Evolutionary conservation across 2,329 filamentous ascomycete species (phyloP), one percentile per base, ranked within the genome.

Genomic region (Rhynchosporium secalis): DNA sequence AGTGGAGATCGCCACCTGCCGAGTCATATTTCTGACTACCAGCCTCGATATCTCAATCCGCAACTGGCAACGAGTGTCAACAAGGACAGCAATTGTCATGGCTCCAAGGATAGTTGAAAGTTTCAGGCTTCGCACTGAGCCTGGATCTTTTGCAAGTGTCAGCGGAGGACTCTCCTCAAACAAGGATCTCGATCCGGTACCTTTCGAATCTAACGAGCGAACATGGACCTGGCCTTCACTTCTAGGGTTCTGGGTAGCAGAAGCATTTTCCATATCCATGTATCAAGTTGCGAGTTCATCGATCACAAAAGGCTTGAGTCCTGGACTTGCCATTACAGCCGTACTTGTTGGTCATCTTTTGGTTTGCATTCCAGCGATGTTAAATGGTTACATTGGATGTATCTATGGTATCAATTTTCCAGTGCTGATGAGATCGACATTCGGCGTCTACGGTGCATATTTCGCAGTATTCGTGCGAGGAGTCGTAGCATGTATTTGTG

Each of bases 271-370:
- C 55, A 69, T 69, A n/a, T 66, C 65, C 3, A 69, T 69, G 63
- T 66, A 71, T 47, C 67, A 72, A 62, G 69, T 71, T 9, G 69
- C 70, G 4, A 68, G 65, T 2, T 67, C 65, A 20, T 66, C 65
- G 3, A 66, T 72, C 40, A 67, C 68, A 1, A 66, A 71, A 41
- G 70, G 70, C 15, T 58, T 72, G 43, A 70, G 66, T 54, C 67
- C 68, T 12, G 68, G 67, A 3, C 29, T 68, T 10, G 65, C 68
- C 12, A 66, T 71, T 26, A 48, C 58, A 20, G 68, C 69, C 36
- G 84, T 83, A 52, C 76, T 84, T 51, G 81, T 87, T 15, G 86
- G 87, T 46, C 80, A 82, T 36, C 75, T 83, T 13, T 84, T 84
- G 65, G 83, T 86, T 26, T 81, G 83, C 26, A 78, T 85, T 4